A percentile compares a stretch with the other conserved stretches of the same genome.
Conservation (phyloP, 495 filamentous ascomycete species). For the Penicillium fimorum region DNA sequence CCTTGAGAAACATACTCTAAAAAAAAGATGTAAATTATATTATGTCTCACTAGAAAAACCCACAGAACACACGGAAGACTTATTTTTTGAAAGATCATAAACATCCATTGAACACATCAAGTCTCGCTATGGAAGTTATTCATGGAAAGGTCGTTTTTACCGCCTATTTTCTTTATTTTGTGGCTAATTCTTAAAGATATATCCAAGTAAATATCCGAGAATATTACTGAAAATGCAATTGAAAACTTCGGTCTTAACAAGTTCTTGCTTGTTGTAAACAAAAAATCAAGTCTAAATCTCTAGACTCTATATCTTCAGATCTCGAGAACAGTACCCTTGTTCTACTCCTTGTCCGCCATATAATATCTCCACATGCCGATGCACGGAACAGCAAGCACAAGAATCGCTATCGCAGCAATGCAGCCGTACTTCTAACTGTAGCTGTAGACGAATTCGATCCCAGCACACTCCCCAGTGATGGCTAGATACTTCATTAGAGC, state of each 20-base stretch:
- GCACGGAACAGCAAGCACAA: conserved; percentile 31
- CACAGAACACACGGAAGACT: not conserved
- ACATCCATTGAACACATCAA: not conserved
- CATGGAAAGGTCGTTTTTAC: no score
- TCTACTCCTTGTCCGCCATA: conserved; percentile 40
- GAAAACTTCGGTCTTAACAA: no score
- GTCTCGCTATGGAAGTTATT: no score
- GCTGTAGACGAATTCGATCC: conserved; percentile 58
- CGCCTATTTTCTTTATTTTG: no score
- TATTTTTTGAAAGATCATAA: not conserved
- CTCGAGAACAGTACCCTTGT: conserved; percentile 38
- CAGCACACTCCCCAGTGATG: conserved; percentile 48
- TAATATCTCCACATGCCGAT: conserved; percentile 42
- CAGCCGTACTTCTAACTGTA: conserved; percentile 56
- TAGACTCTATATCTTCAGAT: not conserved
- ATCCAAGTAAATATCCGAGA: no score
- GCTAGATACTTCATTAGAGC: conserved; percentile 52
- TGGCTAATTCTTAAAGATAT: no score
- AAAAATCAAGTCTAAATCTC: not conserved
- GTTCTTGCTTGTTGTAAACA: not conserved
- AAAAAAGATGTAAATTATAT: not conserved
- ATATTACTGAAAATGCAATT: no score
- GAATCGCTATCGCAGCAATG: conserved; percentile 42
- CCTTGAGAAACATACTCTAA: not conserved
- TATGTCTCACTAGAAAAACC: not conserved